Conservation (phyloP, 2,329 filamentous ascomycete species). For the Claviceps spartinae region DNA sequence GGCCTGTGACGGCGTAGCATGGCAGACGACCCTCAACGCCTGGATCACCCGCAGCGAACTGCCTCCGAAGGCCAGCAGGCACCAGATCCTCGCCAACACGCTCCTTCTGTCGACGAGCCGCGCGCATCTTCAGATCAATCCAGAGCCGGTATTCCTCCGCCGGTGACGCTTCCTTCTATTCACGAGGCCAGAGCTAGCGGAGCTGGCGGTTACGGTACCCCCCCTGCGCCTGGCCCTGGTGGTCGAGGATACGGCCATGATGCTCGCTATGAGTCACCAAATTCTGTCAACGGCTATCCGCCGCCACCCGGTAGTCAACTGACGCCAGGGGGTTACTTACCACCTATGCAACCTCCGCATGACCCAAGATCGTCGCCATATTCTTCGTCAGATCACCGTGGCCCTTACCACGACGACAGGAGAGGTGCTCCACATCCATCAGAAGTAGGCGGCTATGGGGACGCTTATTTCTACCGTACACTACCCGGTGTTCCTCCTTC, state of each 20-base stretch:
- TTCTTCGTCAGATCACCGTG: conserved; percentile 26
- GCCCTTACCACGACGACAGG: conserved; percentile 23
- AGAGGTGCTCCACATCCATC: conserved; percentile 15
- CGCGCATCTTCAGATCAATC: conserved; percentile 8
- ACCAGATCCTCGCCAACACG: conserved; percentile 3
- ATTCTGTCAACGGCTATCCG: conserved; percentile 32
- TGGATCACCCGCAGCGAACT: conserved; percentile 22
- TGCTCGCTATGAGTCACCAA: conserved; percentile 29
- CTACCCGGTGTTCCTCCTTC: conserved; percentile 18
- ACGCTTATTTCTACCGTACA: conserved; percentile 22
- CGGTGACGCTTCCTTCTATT: conserved; percentile 36
- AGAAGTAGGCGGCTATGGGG: conserved; percentile 15
- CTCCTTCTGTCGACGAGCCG: conserved; percentile 9
- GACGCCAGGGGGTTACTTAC: conserved; percentile 20
- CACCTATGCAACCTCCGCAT: conserved; percentile 24
- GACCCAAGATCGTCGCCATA: conserved; percentile 23
- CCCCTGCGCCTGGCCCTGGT: conserved; percentile 18
- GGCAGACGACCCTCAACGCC: conserved; percentile 26
- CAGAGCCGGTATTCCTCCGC: conserved; percentile 26
- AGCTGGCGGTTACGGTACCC: conserved; percentile 20
- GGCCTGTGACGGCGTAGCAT: conserved; percentile 18
- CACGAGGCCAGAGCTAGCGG: conserved; percentile 28
- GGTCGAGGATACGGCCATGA: conserved; percentile 19
- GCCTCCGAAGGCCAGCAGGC: conserved; percentile 21
- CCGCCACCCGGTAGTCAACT: conserved; percentile 23